Base-by-base conservation (phyloP, 148 eudicot species). In the Drosera capensis region DNA sequence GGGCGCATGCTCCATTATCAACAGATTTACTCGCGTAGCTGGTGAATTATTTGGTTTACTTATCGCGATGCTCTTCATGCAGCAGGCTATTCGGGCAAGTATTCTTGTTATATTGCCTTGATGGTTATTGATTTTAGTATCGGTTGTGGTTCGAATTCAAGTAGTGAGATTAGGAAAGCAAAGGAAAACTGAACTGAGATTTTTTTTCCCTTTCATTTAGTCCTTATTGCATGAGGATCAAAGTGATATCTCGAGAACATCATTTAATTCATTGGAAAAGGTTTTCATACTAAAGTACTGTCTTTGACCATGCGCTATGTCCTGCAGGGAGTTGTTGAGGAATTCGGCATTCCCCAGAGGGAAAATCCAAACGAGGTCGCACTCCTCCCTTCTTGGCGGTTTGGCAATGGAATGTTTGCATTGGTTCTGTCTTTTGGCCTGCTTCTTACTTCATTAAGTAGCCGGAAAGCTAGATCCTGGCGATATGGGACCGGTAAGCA, bases 321-420 rank as follows among this genome's bases (percentile, higher is more conserved):
- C 22, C 24, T 56, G 35, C 63, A 92, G 99, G 99, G 99, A 53
- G 56, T 75, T 54, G 88, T 92, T 55, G 95, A 81, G 51, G 95
- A 92, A 61, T 92, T 92, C 64, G 78, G 86, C 40, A 55, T 74
- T 55, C 99, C 99, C 7, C 13, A 74, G 46, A 68, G 94, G 49
- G 95, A 72, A 69, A 75, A 81, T 60, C 55, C 65, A 23, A 68
- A 62, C 25, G 65, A 67, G 57, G 49, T 73, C 40, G 88, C 80
- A 30, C 63, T 85, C 56, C 77, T 46, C 55, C 80, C 80, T 55
- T 81, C 95, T 9, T 92, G 99, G 99, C 81, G 99, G 29, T 92
- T 92, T 68, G 99, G 94, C 45, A 92, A 92, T 58, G 99, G 99
- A 60, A 92, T 92, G 95, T 92, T 85, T 76, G 95, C 99, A 19